Evolutionary conservation across 768 basidiomycete genomes (phyloP).

Genomic region (Pisolithus albus): DNA sequence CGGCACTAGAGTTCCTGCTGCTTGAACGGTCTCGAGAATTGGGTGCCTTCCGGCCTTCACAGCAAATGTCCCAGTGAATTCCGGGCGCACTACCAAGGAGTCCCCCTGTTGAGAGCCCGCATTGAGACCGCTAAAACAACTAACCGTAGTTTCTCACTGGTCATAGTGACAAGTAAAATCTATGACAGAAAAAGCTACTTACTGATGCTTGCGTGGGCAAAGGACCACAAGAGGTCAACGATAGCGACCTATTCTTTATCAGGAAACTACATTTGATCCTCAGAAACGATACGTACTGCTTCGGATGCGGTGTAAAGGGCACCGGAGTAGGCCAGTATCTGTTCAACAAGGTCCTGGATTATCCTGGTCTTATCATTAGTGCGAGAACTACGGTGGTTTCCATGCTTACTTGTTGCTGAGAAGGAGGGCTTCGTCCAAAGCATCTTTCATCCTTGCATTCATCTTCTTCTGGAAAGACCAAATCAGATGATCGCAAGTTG

Average conservation of each 20-base stretch:
- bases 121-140: background rate
- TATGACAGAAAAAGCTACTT: conserved; percentile 19
- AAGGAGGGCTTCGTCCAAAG: conserved; percentile 82
- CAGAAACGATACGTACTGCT: conserved; percentile 42
- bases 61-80: conserved; percentile 84
- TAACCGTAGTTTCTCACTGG: conserved; percentile 48
- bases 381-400: background rate
- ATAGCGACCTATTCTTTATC: conserved; percentile 57
- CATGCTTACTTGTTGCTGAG: conserved; percentile 67
- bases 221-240: conserved; percentile 86
- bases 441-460: conserved; percentile 85
- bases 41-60: conserved; percentile 89
- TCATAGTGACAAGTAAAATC: background rate
- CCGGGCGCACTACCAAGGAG: conserved; percentile 63
- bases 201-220: conserved; percentile 80
- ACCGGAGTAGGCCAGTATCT: conserved; percentile 66
- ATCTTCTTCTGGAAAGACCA: conserved; percentile 59
- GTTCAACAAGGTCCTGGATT: conserved; percentile 67
- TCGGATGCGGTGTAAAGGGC: conserved; percentile 88
- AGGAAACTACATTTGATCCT: background rate
- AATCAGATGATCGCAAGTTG: background rate
- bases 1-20: conserved; percentile 64
- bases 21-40: conserved; percentile 67
- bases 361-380: conserved; percentile 42
- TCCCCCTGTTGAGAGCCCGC: background rate